phyloP scores from a whole-genome alignment of 2,329 filamentous ascomycete species.

The Salinomyces thailandicus region DNA sequence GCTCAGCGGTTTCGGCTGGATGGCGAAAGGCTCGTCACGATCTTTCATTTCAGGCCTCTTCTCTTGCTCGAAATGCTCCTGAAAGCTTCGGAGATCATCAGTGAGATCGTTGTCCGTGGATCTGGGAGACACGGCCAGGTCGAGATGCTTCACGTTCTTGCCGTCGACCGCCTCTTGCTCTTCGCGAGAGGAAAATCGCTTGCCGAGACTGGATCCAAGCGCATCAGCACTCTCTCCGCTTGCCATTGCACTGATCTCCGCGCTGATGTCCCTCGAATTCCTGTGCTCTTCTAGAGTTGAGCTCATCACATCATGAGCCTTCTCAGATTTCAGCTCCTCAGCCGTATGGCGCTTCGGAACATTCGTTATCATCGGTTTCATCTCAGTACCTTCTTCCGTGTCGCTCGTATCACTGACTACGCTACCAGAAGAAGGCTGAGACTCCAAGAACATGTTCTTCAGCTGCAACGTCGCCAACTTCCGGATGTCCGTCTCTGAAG shows the following conservation, averaged over 20 bases:
- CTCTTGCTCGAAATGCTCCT: constrained; percentile 6
- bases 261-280: constrained; percentile 12
- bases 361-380: constrained; percentile 20
- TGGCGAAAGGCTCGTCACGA: constrained; percentile 20
- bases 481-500: constrained; percentile 88
- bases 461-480: constrained; percentile 85
- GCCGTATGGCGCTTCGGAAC: constrained; percentile 31
- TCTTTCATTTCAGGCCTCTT: constrained; percentile 4
- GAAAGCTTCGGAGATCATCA: neutral
- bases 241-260: constrained; percentile 9
- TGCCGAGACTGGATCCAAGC: constrained; percentile 10
- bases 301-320: constrained; percentile 52
- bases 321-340: constrained; percentile 45
- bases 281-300: constrained; percentile 55
- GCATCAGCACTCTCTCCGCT: constrained; percentile 9
- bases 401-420: constrained; percentile 29
- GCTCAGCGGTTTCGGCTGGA: constrained; percentile 25
- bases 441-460: constrained; percentile 89
- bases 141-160: constrained; percentile 50
- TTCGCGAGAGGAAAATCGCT: constrained; percentile 20
- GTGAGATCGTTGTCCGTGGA: constrained; percentile 14
- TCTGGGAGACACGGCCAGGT: constrained; percentile 43
- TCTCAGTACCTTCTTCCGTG: constrained; percentile 54
- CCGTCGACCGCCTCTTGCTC: constrained; percentile 30
- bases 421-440: constrained; percentile 47